Percentiles rank a stretch among this genome's conserved stretches.
phyloP scores from a whole-genome alignment of 2,329 filamentous ascomycete genomes.

The Hymenoscyphus repandus region DNA sequence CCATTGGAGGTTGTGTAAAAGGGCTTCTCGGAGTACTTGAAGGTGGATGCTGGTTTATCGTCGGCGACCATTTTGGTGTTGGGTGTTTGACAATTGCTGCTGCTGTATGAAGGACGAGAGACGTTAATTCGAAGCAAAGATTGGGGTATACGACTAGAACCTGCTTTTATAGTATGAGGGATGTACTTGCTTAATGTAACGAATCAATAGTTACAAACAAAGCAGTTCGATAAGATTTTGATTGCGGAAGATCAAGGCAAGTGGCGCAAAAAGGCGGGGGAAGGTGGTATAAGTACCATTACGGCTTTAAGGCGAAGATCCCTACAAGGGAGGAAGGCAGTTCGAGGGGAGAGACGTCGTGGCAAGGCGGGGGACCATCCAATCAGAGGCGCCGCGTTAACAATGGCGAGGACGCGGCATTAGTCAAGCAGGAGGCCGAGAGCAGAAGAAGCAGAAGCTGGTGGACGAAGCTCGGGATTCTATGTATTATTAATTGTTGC shows the following conservation, averaged over 20 bases:
- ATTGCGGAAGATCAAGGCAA: neutral
- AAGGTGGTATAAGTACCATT: conserved; percentile 2
- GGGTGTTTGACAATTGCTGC: conserved; percentile 9
- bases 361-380: neutral
- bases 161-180: too few relatives aligned
- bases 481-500: too few relatives aligned
- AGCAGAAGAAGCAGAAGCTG: neutral
- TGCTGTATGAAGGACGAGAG: conserved; percentile 1
- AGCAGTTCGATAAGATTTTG: neutral
- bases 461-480: too few relatives aligned
- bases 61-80: conserved; percentile 38
- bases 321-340: too few relatives aligned
- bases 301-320: too few relatives aligned
- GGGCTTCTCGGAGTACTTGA: conserved; percentile 52
- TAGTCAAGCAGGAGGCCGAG: neutral
- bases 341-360: too few relatives aligned
- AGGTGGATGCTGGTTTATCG: conserved; percentile 40
- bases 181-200: neutral
- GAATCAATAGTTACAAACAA: neutral
- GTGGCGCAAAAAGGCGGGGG: neutral
- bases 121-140: too few relatives aligned
- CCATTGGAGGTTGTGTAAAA: conserved; percentile 57
- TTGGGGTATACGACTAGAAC: too few relatives aligned
- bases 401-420: neutral
- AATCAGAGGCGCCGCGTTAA: neutral